phyloP scores from a whole-genome alignment of 73 alveolate genomes.

The Tetrahymena elliotti region DNA sequence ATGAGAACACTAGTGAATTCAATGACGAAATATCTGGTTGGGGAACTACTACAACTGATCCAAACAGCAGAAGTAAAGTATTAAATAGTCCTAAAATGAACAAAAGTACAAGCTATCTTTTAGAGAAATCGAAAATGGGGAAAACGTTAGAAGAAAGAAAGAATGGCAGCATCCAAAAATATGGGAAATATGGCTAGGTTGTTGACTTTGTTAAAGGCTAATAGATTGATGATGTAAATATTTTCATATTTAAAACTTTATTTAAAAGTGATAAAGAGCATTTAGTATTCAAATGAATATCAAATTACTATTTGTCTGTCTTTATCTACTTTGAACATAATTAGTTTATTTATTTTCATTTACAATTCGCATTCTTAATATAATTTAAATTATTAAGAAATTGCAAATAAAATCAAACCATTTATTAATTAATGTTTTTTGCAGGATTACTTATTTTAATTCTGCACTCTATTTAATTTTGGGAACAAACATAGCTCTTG shows the following conservation, averaged over 20 bases:
- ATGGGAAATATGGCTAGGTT: neutral
- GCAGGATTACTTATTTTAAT: too few relatives aligned
- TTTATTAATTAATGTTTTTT: too few relatives aligned
- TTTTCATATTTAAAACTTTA: neutral
- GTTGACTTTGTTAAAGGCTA: neutral
- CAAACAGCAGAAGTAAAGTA: neutral
- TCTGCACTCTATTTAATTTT: too few relatives aligned
- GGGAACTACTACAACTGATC: neutral
- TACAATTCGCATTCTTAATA: too few relatives aligned
- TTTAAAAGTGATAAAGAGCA: neutral
- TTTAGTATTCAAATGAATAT: neutral
- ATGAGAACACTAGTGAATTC: neutral
- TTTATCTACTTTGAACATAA: neutral
- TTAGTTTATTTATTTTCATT: too few relatives aligned
- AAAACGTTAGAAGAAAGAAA: neutral
- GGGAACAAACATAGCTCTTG: too few relatives aligned
- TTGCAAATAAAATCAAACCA: neutral
- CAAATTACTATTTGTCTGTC: neutral
- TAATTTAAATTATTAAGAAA: too few relatives aligned
- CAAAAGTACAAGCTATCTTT: neutral
- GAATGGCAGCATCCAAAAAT: neutral
- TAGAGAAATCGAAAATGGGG: neutral
- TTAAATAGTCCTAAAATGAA: neutral
- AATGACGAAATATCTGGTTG: neutral
- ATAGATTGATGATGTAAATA: neutral